These are phyloP conservation scores for Hymenoscyphus repandus DNA, from an alignment of 2,329 filamentous ascomycete genomes.

Conservation along the genomic window DNA sequence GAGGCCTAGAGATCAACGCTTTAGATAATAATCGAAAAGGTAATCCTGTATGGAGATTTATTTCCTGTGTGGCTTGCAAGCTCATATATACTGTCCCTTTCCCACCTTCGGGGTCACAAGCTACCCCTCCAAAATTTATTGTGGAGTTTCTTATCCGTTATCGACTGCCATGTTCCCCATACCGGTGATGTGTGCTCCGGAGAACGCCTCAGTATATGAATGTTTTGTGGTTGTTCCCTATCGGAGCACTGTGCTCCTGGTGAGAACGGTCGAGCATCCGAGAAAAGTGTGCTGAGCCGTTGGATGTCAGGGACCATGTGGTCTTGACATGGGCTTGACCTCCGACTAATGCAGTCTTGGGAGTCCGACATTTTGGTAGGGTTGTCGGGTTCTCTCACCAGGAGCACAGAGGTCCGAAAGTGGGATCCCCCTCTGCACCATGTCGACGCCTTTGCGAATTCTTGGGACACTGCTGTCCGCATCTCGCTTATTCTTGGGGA, in stretches of 20 bases:
- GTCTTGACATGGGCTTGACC: too few species aligned
- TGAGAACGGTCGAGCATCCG: neutral
- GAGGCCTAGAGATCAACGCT: too few species aligned
- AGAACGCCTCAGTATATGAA: too few species aligned
- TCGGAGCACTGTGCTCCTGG: conserved; percentile 13
- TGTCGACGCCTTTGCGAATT: neutral
- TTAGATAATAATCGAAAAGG: too few species aligned
- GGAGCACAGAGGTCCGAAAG: conserved; percentile 6
- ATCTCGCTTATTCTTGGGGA: neutral
- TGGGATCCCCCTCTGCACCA: neutral
- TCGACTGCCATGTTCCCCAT: neutral
- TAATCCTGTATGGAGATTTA: neutral
- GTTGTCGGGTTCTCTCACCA: neutral
- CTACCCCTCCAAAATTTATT: conserved; percentile 5
- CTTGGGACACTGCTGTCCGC: conserved; percentile 1
- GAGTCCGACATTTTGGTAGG: too few species aligned
- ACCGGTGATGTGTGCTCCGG: conserved; percentile 8
- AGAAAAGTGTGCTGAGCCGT: neutral
- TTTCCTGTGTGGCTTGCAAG: neutral
- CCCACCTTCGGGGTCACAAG: neutral
- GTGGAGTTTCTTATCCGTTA: neutral
- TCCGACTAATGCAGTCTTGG: too few species aligned
- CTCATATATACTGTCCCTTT: conserved; percentile 4
- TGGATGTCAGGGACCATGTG: too few species aligned
- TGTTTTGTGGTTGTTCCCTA: neutral